Conservation (phyloP, 257 asterid species). For the Gentiana straminea region DNA sequence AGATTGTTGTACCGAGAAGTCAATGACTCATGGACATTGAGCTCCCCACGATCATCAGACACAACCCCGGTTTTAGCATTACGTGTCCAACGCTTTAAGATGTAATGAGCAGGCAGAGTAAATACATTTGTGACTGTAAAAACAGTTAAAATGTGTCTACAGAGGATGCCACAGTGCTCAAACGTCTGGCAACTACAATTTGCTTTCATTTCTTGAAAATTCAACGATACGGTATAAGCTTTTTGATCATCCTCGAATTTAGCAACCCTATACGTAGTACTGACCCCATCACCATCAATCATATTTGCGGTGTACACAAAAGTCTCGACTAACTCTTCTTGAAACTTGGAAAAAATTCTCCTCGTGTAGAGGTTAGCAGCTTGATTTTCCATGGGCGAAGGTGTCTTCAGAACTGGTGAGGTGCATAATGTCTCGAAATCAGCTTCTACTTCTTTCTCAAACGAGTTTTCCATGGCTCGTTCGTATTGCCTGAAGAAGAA, state of each 20-base stretch:
- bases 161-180: constrained; percentile 73
- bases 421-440: constrained; percentile 66
- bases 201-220: constrained; percentile 59
- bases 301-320: constrained; percentile 86
- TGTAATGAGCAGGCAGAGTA: constrained; percentile 71
- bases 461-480: constrained; percentile 68
- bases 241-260: constrained; percentile 75
- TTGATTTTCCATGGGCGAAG: constrained; percentile 95
- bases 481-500: constrained; percentile 90
- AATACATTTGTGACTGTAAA: constrained; percentile 93
- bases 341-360: constrained; percentile 68
- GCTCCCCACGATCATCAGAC: constrained; percentile 40
- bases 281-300: constrained; percentile 57
- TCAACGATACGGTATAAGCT: constrained; percentile 53
- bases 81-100: constrained; percentile 87
- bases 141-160: constrained; percentile 87
- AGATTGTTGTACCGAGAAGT: constrained; percentile 50
- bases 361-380: constrained; percentile 69
- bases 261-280: constrained; percentile 75
- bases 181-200: constrained; percentile 86
- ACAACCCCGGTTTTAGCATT: constrained; percentile 49
- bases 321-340: constrained; percentile 88
- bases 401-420: constrained; percentile 71
- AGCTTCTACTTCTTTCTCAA: constrained; percentile 73
- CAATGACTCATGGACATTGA: constrained; percentile 40